phyloP scores from a whole-genome alignment of 2,329 filamentous ascomycete genomes.

The Apiospora hydei region DNA sequence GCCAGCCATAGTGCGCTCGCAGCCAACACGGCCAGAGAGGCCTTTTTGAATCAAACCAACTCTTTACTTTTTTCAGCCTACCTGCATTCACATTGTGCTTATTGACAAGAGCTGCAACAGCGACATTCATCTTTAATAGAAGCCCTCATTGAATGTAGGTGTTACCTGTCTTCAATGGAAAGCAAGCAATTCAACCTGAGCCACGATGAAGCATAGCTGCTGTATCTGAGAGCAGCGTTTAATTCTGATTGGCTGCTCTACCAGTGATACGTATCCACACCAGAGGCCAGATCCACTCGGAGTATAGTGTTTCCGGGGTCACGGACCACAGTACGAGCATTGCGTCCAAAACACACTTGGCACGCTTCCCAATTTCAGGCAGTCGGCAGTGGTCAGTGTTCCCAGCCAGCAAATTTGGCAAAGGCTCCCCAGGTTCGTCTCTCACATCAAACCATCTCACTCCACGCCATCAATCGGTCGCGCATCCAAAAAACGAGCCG shows the following conservation, averaged over 20 bases:
- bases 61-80: too few relatives aligned
- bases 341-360: slow-evolving; percentile 16
- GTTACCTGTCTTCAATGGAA: neutral
- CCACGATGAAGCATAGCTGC: slow-evolving; percentile 8
- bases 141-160: neutral
- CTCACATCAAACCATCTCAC: slow-evolving; percentile 32
- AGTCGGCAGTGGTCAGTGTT: slow-evolving; percentile 23
- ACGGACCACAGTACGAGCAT: neutral
- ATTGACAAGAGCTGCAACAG: neutral
- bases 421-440: slow-evolving; percentile 25
- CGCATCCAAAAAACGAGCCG: slow-evolving; percentile 63
- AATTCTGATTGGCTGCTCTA: neutral
- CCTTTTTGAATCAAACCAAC: neutral
- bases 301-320: slow-evolving; percentile 5
- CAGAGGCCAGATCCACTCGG: neutral
- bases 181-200: slow-evolving; percentile 8
- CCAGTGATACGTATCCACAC: neutral
- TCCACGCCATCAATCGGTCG: slow-evolving; percentile 54
- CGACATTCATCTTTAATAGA: neutral
- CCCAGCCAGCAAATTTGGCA: slow-evolving; percentile 26
- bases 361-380: slow-evolving; percentile 22
- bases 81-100: neutral
- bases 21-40: neutral
- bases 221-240: neutral
- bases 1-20: neutral